Base-by-base conservation (phyloP, 2,329 filamentous ascomycete genomes). In the Orbilia oligospora region DNA sequence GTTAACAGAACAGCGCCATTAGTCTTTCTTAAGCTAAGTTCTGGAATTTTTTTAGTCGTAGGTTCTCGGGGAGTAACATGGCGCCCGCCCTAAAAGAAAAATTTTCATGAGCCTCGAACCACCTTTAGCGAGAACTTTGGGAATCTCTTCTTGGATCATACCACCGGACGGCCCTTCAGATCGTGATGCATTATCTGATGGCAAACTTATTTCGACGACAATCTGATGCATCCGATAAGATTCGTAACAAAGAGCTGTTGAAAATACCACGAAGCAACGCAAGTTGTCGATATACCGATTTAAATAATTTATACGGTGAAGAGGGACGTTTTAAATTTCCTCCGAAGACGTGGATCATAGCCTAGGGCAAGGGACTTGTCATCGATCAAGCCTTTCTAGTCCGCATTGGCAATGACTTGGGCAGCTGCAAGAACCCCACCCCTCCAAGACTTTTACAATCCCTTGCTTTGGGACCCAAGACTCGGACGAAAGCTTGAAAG, bases 141-240 rank as follows among this genome's bases (percentile, higher is more conserved):
- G 24, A 51, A 20, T 5, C n/a, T 44, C 24, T 20, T 44, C 18
- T 44, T 9, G 20, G 56, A 61, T 61, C 56, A 27, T 30, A 61
- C 36, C 36, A 61, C 56, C 20, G 5, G 48, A 30, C 51, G 38
- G 27, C 3, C 18, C 12, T 18, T 6, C 27, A 20, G 61, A 48
- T 49, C 14, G 24, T 9, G 55, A 27, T 69, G 71, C 71, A 75
- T 75, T 61, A 75, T 75, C 71, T 75, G 71, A 75, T 75, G 41
- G 55, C 24, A 75, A 75, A 65, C 48, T 68, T 63, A 69, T 68
- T 63, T 68, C 44, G 48, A 75, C 71, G 41, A 68, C 71, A 63
- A 75, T 75, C 71, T 75, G 71, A 75, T 75, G 38, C 55, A 75
- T 68, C 71, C 53, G 71, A 68, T 75, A 68, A 68, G 64, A 67